Base-by-base conservation (phyloP, 2,329 filamentous ascomycete species). In the Sordariomycetes sp. region DNA sequence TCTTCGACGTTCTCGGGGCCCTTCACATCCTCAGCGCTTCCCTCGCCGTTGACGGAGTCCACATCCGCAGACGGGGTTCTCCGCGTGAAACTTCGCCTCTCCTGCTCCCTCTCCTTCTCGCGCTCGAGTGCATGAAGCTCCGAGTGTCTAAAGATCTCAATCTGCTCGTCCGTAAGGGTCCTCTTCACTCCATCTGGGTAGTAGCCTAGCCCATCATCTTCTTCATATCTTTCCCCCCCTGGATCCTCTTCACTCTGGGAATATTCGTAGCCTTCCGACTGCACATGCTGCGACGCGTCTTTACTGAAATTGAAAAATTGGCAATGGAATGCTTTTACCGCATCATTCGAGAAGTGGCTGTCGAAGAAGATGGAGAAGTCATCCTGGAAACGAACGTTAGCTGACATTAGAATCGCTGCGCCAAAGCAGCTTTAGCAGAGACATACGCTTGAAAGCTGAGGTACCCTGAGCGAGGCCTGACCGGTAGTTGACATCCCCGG, bases 131-230 rank as follows among this genome's bases (percentile, higher is more conserved):
- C 72, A 65, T 94, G 85, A 24, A 95, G 79, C 69, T 97, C 92
- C 2, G 88, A 92, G 66, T 95, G 89, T 60, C 91, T 80, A 68
- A 96, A 96, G 60, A 96, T 92, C 56, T 82, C 82, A 63, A 96
- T 89, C 73, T 96, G 89, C 63, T 90, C 88, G 65, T 96, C 89
- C 10, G 91, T 96, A 64, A 97, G 76, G 20, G 90, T 96, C 48
- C 92, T 86, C 67, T 94, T 94, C 60, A 84, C 82, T 2, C 92
- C 91, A 65, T 97, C 91, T 1, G 80, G 71, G 63, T 97, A 97
- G 69, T 89, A 92, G 20, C 90, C 92, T 17, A 96, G 74, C 1
- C 73, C 82, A 65, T 89, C 86, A 45, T 85, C 80, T 32, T 65
- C 61, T n/a, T 59, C 61, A 20, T 70, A 65, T 6, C 70, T 68